phyloP scores from a whole-genome alignment of 75 land plant species.

The Ceratopteris richardii region DNA sequence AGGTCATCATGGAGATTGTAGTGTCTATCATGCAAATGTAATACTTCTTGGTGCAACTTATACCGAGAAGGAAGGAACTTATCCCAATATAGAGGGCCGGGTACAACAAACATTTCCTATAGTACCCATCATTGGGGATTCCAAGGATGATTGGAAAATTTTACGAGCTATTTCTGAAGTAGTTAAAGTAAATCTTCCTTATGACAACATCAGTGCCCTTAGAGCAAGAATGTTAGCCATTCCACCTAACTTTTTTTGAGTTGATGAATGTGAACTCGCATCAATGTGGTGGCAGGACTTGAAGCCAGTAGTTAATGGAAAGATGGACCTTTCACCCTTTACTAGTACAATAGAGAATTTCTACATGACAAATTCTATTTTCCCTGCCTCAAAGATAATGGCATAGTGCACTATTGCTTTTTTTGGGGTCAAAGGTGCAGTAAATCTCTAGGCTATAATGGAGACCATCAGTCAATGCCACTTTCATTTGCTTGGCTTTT shows the following conservation, averaged over 20 bases:
- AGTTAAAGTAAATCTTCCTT: conserved; percentile 60
- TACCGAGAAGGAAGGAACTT: conserved; percentile 94
- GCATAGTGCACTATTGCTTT: conserved; percentile 82
- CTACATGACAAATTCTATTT: conserved; percentile 92
- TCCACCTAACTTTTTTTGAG: conserved; percentile 72
- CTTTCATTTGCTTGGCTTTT: too few relatives aligned
- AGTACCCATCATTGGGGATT: conserved; percentile 95
- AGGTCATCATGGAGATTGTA: conserved; percentile 92
- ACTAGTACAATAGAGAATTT: conserved; percentile 58
- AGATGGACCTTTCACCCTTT: conserved; percentile 40
- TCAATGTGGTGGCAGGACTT: conserved; percentile 24
- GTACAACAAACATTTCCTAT: conserved; percentile 76
- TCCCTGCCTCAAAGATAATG: conserved; percentile 91
- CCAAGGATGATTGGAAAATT: conserved; percentile 98
- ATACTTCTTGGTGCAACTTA: conserved; percentile 83
- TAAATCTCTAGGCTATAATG: too few relatives aligned
- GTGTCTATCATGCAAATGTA: conserved; percentile 88
- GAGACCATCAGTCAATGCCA: too few relatives aligned
- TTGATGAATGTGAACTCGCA: conserved; percentile 74
- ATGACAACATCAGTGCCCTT: conserved; percentile 52
- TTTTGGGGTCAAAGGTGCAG: not conserved
- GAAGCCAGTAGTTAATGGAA: conserved; percentile 35
- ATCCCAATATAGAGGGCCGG: conserved; percentile 90
- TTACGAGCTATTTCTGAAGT: conserved; percentile 89
- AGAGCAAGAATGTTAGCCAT: conserved; percentile 72